Evolutionary conservation across 2,329 filamentous ascomycete genomes (phyloP).

Genomic region (Exophiala aquamarina): DNA sequence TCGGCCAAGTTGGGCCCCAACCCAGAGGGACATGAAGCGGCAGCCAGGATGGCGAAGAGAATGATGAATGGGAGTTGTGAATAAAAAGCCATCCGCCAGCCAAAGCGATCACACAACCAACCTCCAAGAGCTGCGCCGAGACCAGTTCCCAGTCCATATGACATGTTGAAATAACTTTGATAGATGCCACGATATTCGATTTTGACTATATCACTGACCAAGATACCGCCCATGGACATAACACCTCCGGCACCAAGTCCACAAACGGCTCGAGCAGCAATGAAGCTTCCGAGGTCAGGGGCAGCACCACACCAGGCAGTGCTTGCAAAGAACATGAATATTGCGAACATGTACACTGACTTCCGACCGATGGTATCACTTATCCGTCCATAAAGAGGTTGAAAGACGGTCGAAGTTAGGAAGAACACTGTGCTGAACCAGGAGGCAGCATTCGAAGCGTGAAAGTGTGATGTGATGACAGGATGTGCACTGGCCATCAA

Average conservation of each 20-base stretch:
- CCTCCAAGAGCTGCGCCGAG: conserved; percentile 69
- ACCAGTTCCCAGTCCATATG: conserved; percentile 24
- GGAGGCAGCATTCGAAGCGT: conserved; percentile 73
- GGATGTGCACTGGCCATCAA: conserved; percentile 81
- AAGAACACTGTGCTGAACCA: conserved; percentile 81
- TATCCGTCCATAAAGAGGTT: conserved; percentile 71
- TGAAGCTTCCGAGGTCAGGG: conserved; percentile 66
- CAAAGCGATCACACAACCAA: conserved; percentile 66
- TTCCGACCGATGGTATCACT: conserved; percentile 68
- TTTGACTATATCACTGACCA: conserved; percentile 71
- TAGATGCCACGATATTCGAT: conserved; percentile 72
- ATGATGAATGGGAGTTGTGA: conserved; percentile 58
- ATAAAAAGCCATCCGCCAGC: conserved; percentile 73
- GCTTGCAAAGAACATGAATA: conserved; percentile 63
- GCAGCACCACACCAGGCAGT: conserved; percentile 71
- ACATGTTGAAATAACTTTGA: conserved; percentile 60
- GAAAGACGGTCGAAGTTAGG: conserved; percentile 72
- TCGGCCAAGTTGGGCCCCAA: conserved; percentile 48
- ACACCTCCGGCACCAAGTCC: conserved; percentile 73
- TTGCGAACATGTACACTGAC: conserved; percentile 62
- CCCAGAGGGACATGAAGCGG: conserved; percentile 42
- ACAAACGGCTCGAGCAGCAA: conserved; percentile 67
- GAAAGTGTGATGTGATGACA: conserved; percentile 77
- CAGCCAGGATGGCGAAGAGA: conserved; percentile 48
- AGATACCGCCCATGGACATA: conserved; percentile 67